Conservation (phyloP, 805 yeast species). For the Saturnispora besseyi region DNA sequence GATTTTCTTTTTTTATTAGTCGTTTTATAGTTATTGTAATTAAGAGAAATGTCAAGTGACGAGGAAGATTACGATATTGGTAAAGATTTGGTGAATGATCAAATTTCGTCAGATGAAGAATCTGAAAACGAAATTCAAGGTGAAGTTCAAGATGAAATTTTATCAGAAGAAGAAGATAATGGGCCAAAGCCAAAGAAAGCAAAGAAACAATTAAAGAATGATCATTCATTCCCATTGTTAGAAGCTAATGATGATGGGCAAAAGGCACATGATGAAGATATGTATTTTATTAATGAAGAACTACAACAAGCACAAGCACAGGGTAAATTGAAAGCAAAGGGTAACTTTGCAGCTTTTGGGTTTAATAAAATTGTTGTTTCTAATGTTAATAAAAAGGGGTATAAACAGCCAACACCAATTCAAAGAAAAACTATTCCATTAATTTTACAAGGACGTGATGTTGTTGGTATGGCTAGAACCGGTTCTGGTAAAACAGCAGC, state of each 20-base stretch:
- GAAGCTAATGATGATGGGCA: constrained; percentile 35
- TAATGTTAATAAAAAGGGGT: constrained; percentile 78
- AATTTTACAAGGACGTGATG: constrained; percentile 79
- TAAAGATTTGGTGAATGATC: constrained; percentile 43
- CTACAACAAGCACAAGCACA: constrained; percentile 21
- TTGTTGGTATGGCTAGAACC: constrained; percentile 99
- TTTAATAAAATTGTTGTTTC: constrained; percentile 59
- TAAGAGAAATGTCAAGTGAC: constrained; percentile 10
- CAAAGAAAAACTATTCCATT: constrained; percentile 93
- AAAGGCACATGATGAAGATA: constrained; percentile 13
- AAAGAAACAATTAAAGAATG: constrained; percentile 4
- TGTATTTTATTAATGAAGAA: constrained; percentile 13
- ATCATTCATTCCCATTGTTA: constrained; percentile 28
- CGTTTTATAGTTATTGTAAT: constrained; percentile 10
- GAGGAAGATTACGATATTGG: constrained; percentile 52
- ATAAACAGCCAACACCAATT: constrained; percentile 93
- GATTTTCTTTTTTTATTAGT: constrained; percentile 5
- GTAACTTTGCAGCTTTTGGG: constrained; percentile 87
- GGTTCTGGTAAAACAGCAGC: constrained; percentile 99
- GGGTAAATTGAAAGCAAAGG: constrained; percentile 49
- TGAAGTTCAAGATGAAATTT: constrained; percentile 44
- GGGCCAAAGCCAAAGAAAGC: constrained; percentile 14
- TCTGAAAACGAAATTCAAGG: constrained; percentile 11
- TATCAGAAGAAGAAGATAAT: constrained; percentile 39
- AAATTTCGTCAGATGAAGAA: constrained; percentile 13